A percentile compares a stretch with the other conserved stretches of the same genome.
These are phyloP conservation scores for Pedinophyceae sp. DNA, from an alignment of 139 green algal species.

Conservation along the genomic window DNA sequence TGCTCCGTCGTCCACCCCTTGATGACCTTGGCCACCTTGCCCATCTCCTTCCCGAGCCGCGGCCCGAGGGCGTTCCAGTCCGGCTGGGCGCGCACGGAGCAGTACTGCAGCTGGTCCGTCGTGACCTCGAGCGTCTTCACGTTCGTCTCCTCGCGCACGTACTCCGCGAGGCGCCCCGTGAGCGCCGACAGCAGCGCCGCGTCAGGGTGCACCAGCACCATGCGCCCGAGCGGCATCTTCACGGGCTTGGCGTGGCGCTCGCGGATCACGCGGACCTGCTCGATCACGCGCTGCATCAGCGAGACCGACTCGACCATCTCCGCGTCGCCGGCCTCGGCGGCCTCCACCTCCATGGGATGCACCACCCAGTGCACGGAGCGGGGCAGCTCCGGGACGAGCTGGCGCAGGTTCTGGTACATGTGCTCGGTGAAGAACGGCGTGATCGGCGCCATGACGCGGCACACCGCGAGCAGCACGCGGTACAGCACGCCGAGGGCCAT, in stretches of 20 bases:
- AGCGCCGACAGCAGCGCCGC: constrained; percentile 67
- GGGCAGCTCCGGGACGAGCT: constrained; percentile 18
- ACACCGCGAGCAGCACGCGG: constrained; percentile 73
- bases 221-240: constrained; percentile 61
- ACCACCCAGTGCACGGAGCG: constrained; percentile 6
- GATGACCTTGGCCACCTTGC: constrained; percentile 36
- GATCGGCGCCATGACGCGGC: constrained; percentile 92
- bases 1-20: constrained; percentile 33
- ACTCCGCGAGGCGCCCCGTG: constrained; percentile 44
- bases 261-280: constrained; percentile 68
- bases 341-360: constrained; percentile 5
- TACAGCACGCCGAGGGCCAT: constrained; percentile 57
- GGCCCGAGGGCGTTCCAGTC: constrained; percentile 76
- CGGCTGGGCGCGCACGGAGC: constrained; percentile 53
- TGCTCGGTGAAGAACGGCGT: constrained; percentile 95
- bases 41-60: constrained; percentile 68
- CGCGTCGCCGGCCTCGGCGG: constrained; percentile 18
- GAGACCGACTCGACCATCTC: constrained; percentile 62
- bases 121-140: constrained; percentile 52
- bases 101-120: constrained; percentile 56
- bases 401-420: constrained; percentile 93
- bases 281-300: constrained; percentile 78
- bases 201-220: constrained; percentile 74
- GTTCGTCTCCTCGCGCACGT: constrained; percentile 87
- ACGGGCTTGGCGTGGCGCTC: constrained; percentile 61